Percentiles rank a stretch among this genome's conserved stretches.
These are phyloP conservation scores for Ramularia endophylla DNA, from an alignment of 2,329 filamentous ascomycete genomes.

Conservation along the genomic window DNA sequence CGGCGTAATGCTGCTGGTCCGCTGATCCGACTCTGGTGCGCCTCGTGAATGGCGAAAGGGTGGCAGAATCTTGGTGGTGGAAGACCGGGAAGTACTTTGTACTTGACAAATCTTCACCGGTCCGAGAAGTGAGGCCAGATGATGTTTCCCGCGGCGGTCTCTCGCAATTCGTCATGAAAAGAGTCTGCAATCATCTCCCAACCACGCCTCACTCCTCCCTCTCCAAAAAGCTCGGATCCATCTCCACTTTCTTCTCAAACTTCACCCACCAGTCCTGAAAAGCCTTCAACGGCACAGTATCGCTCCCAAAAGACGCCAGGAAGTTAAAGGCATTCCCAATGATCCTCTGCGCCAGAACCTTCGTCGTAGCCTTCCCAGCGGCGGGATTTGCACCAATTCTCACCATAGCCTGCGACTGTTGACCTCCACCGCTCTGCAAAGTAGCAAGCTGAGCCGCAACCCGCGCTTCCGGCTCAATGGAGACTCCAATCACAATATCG, in stretches of 20 bases:
- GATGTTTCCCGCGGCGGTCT: too few relatives aligned
- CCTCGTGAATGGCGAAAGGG: too few relatives aligned
- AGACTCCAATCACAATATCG: slow-evolving; percentile 72
- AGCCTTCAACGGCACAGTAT: slow-evolving; percentile 87
- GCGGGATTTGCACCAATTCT: slow-evolving; percentile 17
- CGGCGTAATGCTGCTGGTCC: too few relatives aligned
- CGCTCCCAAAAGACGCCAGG: slow-evolving; percentile 78
- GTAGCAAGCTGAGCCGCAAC: slow-evolving; percentile 65
- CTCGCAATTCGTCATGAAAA: too few relatives aligned
- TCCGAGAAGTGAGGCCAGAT: too few relatives aligned
- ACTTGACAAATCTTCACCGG: too few relatives aligned
- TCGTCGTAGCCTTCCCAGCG: slow-evolving; percentile 52
- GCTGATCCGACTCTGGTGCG: too few relatives aligned
- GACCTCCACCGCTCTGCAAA: slow-evolving; percentile 40
- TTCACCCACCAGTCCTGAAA: slow-evolving; percentile 99
- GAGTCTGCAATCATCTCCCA: too few relatives aligned
- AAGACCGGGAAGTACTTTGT: too few relatives aligned
- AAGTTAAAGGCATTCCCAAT: slow-evolving; percentile 99
- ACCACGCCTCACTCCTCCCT: slow-evolving; percentile 44
- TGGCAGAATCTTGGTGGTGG: too few relatives aligned
- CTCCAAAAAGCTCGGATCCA: slow-evolving; percentile 85
- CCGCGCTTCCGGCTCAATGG: slow-evolving; percentile 67
- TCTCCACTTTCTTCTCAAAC: slow-evolving; percentile 80
- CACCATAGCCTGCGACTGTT: slow-evolving; percentile 30
- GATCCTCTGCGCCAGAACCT: slow-evolving; percentile 81